Base-by-base conservation (phyloP, 2,329 filamentous ascomycete species). In the Fusarium sp. region DNA sequence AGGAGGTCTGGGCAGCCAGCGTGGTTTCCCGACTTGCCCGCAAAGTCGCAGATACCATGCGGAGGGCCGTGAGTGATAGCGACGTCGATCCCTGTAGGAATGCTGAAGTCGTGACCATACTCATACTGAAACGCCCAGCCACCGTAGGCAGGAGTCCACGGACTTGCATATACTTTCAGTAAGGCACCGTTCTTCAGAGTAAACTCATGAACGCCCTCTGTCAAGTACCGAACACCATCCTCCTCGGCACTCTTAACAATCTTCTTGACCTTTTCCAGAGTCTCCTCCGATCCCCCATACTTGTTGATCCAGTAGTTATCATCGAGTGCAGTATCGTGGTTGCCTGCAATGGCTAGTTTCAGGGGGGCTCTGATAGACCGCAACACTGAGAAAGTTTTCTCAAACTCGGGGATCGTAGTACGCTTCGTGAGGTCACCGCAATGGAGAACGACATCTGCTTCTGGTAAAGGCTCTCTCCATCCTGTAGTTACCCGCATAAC, bases 51-150 rank as follows among this genome's bases (percentile, higher is more conserved):
- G 3, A 89, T 75, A 3, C 84, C 84, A 9, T 69, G 75, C 0
- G 86, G 85, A 3, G 86, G 86, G 0, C 86, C 85, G 56, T 89
- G 86, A 0, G 86, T 88, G 20, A 88, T 81, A 28, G 79, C 83
- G 1, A 88, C 56, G 65, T 89, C 83, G 1, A 79, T 75, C 1
- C 67, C 75, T 0, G 72, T 6, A 0, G 71, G 70, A 32, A 84
- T 79, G 11, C 63, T 49, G 37, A 81, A 83, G 5, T 72, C 52
- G 68, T 86, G 85, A 0, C 75, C 74, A 4, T 76, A 56, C 0
- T 74, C 41, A 69, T 86, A 88, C 57, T 86, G 83, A 56, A 86
- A 88, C 0, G 79, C 85, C 82, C 83, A 84, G 19, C 76, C 75
- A 6, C 80, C 80, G 4, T 75, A 72, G 0, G 78, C 80, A 0